Conservation (phyloP, 352 stramenopile genomes). For the Phytophthora sp. region DNA sequence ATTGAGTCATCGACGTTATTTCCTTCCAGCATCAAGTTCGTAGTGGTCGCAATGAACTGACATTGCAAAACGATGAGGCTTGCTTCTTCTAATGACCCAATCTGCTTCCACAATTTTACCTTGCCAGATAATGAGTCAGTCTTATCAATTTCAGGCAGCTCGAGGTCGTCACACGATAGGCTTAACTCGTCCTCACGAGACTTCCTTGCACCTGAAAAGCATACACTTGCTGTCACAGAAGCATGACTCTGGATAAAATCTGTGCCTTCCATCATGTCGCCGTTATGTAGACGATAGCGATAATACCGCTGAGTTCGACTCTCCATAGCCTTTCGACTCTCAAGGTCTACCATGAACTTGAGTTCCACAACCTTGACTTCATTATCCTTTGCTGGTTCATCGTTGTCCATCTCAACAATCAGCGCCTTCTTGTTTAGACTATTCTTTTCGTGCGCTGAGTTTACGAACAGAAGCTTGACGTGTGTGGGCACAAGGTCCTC, state of each 20-base stretch:
- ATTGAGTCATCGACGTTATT: slow-evolving; percentile 25
- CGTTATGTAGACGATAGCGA: slow-evolving; percentile 54
- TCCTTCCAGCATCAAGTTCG: not conserved
- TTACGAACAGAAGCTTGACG: slow-evolving; percentile 60
- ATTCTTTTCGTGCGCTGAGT: slow-evolving; percentile 6
- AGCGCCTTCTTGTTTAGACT: slow-evolving; percentile 44
- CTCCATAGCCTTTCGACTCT: slow-evolving; percentile 57
- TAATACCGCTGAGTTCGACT: slow-evolving; percentile 63
- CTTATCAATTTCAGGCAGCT: slow-evolving; percentile 40
- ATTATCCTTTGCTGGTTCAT: slow-evolving; percentile 20
- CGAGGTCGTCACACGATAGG: slow-evolving; percentile 48
- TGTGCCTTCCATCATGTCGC: not conserved
- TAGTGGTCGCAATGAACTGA: slow-evolving; percentile 48
- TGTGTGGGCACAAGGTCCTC: slow-evolving; percentile 22
- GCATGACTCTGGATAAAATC: slow-evolving; percentile 43
- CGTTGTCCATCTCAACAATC: slow-evolving; percentile 68
- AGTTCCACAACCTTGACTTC: slow-evolving; percentile 35
- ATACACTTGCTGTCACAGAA: slow-evolving; percentile 42
- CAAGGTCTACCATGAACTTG: slow-evolving; percentile 50
- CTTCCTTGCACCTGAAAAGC: slow-evolving; percentile 30
- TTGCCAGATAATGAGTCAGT: not conserved
- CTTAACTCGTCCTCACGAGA: slow-evolving; percentile 24
- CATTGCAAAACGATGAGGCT: slow-evolving; percentile 78
- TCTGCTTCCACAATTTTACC: slow-evolving; percentile 73
- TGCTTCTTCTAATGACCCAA: slow-evolving; percentile 69